Base-by-base conservation (phyloP, 768 basidiomycete species). In the Mycena floridula region DNA sequence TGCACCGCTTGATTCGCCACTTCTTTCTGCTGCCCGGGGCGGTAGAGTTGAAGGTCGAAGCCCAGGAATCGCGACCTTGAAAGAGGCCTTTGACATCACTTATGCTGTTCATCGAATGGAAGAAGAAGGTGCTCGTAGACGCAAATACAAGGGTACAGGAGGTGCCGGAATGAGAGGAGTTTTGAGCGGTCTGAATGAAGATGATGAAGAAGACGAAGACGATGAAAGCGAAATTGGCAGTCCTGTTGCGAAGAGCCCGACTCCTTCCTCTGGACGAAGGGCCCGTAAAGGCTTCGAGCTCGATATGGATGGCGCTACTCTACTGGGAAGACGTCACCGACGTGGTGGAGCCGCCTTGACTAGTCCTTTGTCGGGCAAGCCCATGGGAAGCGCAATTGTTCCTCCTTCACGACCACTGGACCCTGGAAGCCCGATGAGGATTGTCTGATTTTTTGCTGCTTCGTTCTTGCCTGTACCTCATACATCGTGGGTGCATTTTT, bases 51-150 rank as follows among this genome's bases (percentile, higher is more conserved):
- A 89, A 50, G 86, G 83, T 5, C 83, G 90, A 32, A 97, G 95
- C 41, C 96, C 96, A 3, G 94, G 96, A 20, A 59, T 98, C 22
- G 86, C 91, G 1, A 82, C 87, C 0, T 81, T 99, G 62, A 98
- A 96, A 59, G 96, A 98, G 60, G 94, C 96, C 3, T 98, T 99
- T 64, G 96, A 99, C 62, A 85, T 99, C 58, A 95, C 96, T 2
- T 97, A 97, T 62, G 95, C 96, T 3, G 96, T 99, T 0, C 96
- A 99, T 63, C 83, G 95, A 15, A 98, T 98, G 95, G 95, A 97
- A 61, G 96, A 99, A 63, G 96, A 99, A 64, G 95, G 93, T 12
- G 89, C 88, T 0, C 76, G 89, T 44, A 72, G 90, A 41, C 77
- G 88, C 21, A 90, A 86, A 37, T 87, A 86, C 64, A 82, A 87